Base-by-base conservation (phyloP, 148 eudicot species). In the Rhododendron henanense region DNA sequence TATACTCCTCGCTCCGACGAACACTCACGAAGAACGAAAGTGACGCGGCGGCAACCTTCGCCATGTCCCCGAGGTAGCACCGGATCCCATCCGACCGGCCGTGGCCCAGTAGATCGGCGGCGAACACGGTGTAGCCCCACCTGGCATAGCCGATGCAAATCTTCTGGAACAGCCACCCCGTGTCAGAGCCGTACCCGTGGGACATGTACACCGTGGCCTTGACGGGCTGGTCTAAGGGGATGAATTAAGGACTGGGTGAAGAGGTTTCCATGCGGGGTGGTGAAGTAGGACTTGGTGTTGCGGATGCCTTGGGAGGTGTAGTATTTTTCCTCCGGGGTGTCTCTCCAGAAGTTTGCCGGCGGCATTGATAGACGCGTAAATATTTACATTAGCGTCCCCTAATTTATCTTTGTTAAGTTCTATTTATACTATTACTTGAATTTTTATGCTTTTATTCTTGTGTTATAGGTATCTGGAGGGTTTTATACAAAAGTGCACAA, bases 61-160 rank as follows among this genome's bases (percentile, higher is more conserved):
- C 84, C 84, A 94, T 67, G 47, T 93, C 92, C 0, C 96, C 96
- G 25, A 94, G 82, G 89, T 94, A 94, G 79, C 94, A 84, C 0
- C 86, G 90, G 63, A 90, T 8, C 1, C 96, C 94, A 3, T 91
- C 94, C 77, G 94, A 94, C 16, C 94, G 89, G 84, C 96, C 96
- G 87, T 94, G 96, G 25, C 96, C 96, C 31, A 94, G 89, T 28
- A 94, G 87, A 15, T 94, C 96, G 13, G 94, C 94, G 69, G 94
- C 93, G 87, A 88, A 92, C 33, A 94, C 94, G 41, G 94, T 94
- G 88, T 94, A 92, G 1, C 96, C 96, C 96, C 96, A 94, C 6
- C 23, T 65, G 87, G 96, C 91, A 37, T 75, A 91, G 59, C 2
- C 11, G 80, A 94, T 92, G 91, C 96, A 94, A 81, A 91, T 87